A percentile compares a stretch with the other conserved stretches of the same genome.
Evolutionary conservation across 805 yeast species (phyloP).

Genomic region (Lachancea fermentati): DNA sequence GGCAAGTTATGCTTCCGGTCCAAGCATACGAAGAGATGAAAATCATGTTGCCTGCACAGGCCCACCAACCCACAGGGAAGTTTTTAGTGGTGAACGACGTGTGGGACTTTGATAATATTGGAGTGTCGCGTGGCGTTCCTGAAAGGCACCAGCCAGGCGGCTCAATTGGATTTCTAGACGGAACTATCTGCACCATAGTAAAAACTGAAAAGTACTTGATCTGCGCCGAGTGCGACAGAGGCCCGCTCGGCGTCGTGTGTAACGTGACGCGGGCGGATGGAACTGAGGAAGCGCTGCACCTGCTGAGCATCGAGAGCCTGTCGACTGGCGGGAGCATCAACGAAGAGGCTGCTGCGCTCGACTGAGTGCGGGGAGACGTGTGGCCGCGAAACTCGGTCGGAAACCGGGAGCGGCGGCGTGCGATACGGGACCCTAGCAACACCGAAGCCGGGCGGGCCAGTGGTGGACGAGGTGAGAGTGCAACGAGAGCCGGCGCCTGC

Average conservation of each 20-base stretch:
- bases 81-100: constrained; percentile 50
- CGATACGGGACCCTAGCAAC: too few relatives aligned
- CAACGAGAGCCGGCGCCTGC: too few relatives aligned
- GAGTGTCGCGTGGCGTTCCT: constrained; percentile 49
- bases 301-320: constrained; percentile 43
- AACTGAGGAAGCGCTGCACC: constrained; percentile 33
- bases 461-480: too few relatives aligned
- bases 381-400: too few relatives aligned
- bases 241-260: constrained; percentile 66
- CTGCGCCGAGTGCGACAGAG: constrained; percentile 74
- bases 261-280: constrained; percentile 29
- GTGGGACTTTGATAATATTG: constrained; percentile 79
- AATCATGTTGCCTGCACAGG: constrained; percentile 15
- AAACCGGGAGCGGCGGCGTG: too few relatives aligned
- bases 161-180: not conserved
- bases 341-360: not conserved
- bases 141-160: not conserved
- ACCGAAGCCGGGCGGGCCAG: too few relatives aligned
- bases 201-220: constrained; percentile 49
- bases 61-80: constrained; percentile 4
- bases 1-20: constrained; percentile 10
- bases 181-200: constrained; percentile 15
- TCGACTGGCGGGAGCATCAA: not conserved
- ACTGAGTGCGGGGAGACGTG: too few relatives aligned
- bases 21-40: constrained; percentile 15